Evolutionary conservation across 768 basidiomycete genomes (phyloP), one percentile per base, ranked within the genome.

Genomic region (Amanita subjunquillea): DNA sequence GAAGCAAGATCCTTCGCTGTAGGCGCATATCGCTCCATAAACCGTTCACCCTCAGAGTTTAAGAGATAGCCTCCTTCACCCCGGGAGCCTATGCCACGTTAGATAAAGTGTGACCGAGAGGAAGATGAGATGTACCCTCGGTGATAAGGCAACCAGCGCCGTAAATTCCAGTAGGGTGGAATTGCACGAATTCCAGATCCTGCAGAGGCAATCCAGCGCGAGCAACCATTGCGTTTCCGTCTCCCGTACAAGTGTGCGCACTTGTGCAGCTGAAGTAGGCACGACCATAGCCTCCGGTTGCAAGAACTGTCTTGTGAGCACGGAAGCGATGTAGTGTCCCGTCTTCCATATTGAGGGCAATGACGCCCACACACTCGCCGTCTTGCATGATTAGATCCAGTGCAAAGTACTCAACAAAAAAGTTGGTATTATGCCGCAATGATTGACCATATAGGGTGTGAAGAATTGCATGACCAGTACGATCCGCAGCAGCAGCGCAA

Each of bases 341-440:
- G 60, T 98, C 96, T 72, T 99, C 96, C 92, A 97, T 95, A 77
- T 97, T 99, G 59, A 98, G 79, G 12, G 96, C 96, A 65, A 98
- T 89, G 48, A 99, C 96, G 73, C 96, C 96, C 54, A 99, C 94
- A 74, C 96, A 99, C 71, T 97, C 92, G 60, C 94, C 96, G 57
- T 88, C 92, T 67, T 98, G 78, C 96, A 99, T 99, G 67, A 99
- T 91, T 55, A 99, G 75, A 67, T 99, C 96, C 53, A 95, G 81
- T n/a, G 95, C 96, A 67, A 99, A 98, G 71, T 95, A 99, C 69
- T 99, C 96, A 69, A 99, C 98, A 76, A 99, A 99, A 73, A 97
- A 99, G 72, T 98, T 95, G 67, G 96, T 98, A 77, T 98, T 85
- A 77, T 99, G 96, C 54, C 92, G 87, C 55, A 99, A 82, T 54